A percentile compares a stretch with the other conserved stretches of the same genome.
phyloP scores from a whole-genome alignment of 768 basidiomycete species.

The Mycena kentingensis region DNA sequence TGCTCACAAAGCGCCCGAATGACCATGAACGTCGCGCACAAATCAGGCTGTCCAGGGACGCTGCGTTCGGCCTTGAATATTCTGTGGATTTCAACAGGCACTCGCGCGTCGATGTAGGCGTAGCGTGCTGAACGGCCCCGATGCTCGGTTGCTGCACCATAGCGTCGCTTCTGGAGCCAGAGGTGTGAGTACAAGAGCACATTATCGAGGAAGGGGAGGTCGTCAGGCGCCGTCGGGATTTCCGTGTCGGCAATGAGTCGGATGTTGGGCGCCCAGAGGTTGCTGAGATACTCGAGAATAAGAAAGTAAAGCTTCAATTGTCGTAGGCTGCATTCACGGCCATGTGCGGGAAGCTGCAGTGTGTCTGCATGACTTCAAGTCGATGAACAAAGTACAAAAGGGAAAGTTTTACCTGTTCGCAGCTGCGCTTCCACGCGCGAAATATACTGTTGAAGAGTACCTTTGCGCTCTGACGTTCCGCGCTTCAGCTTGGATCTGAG shows the following conservation, averaged over 20 bases:
- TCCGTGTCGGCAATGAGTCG: conserved; percentile 1
- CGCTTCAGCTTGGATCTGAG: conserved; percentile 16
- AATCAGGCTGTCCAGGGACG: not conserved
- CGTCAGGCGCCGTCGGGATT: not conserved
- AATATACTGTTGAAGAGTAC: conserved; percentile 19
- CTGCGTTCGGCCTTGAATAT: conserved; percentile 12
- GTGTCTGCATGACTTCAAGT: not conserved
- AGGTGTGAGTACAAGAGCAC: conserved; percentile 15
- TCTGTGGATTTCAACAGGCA: conserved; percentile 15
- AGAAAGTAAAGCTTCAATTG: too few relatives aligned
- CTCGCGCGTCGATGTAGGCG: conserved; percentile 18
- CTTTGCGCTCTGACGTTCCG: conserved; percentile 12
- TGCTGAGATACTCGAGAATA: too few relatives aligned
- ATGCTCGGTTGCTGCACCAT: conserved; percentile 11
- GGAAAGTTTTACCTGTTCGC: not conserved
- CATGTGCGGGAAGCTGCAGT: too few relatives aligned
- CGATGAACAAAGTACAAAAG: not conserved
- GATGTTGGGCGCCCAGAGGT: too few relatives aligned
- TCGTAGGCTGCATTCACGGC: too few relatives aligned
- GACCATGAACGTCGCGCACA: conserved; percentile 5
- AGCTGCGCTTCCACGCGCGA: conserved; percentile 4
- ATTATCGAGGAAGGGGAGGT: conserved; percentile 2
- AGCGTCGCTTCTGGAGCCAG: conserved; percentile 9
- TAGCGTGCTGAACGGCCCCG: conserved; percentile 12
- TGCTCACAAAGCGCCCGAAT: conserved; percentile 6